Percentiles rank a stretch among this genome's conserved stretches.
Evolutionary conservation across 129 eudicot species (phyloP).

Genomic region (Erigeron canadensis): DNA sequence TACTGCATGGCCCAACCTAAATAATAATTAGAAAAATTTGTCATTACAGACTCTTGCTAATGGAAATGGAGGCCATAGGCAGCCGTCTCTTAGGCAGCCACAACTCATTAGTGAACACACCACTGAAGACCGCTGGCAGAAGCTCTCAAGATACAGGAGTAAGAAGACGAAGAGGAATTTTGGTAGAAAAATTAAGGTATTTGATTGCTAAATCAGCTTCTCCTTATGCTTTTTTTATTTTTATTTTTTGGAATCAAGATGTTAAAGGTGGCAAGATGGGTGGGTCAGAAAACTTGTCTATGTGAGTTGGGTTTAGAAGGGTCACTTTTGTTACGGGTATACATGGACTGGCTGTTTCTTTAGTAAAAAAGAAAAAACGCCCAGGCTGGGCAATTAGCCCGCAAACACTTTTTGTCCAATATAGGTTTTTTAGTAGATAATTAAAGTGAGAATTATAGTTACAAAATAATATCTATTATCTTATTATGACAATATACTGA

Average conservation of each 20-base stretch:
- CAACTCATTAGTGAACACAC: constrained; percentile 28
- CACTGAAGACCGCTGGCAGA: constrained; percentile 58
- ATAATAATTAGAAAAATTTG: constrained; percentile 16
- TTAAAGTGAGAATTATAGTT: not conserved
- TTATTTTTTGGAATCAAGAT: not conserved
- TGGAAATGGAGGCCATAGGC: constrained; percentile 15
- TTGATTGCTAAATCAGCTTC: not conserved
- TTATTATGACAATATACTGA: too few relatives aligned
- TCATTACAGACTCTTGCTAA: constrained; percentile 27
- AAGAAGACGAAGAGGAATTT: constrained; percentile 90
- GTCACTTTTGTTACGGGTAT: not conserved
- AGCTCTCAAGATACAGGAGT: constrained; percentile 90
- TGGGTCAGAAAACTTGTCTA: not conserved
- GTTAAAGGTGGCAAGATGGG: not conserved
- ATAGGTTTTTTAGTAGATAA: too few relatives aligned
- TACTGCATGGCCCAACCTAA: not conserved
- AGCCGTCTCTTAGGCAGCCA: constrained; percentile 17
- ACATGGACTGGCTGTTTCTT: not conserved
- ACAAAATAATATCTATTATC: not conserved
- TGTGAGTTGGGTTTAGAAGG: not conserved
- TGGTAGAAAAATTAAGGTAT: constrained; percentile 90
- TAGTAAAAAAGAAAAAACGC: too few relatives aligned
- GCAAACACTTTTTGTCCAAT: too few relatives aligned
- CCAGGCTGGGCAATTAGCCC: not conserved
- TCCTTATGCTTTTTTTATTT: not conserved